These are phyloP conservation scores for Pezicula rhizophila DNA, from an alignment of 2,329 filamentous ascomycete genomes.

Conservation along the genomic window DNA sequence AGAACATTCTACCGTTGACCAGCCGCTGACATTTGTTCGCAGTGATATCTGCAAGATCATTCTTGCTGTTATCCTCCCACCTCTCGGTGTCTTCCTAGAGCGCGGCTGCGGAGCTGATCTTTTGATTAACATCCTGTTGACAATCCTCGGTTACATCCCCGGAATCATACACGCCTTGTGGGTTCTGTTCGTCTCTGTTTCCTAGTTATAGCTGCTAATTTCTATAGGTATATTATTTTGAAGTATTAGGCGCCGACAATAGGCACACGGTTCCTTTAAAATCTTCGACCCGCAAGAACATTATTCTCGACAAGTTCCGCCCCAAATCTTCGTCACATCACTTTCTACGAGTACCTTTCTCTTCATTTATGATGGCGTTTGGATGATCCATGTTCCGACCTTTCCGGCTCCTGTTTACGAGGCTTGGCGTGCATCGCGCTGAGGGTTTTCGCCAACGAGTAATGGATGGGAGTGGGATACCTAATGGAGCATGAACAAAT, in stretches of 20 bases:
- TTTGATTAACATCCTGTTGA: constrained; percentile 88
- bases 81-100: constrained; percentile 91
- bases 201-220: background rate
- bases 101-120: constrained; percentile 81
- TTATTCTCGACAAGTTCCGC: background rate
- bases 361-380: background rate
- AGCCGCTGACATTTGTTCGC: constrained; percentile 16
- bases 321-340: background rate
- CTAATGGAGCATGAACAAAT: background rate
- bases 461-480: background rate
- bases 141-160: constrained; percentile 64
- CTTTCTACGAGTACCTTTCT: background rate
- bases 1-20: background rate
- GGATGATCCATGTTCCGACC: constrained; percentile 1
- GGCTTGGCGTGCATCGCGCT: background rate
- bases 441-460: too few species aligned
- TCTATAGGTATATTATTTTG: background rate
- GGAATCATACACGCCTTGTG: constrained; percentile 92
- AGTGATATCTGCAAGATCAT: constrained; percentile 78
- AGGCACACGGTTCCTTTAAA: too few species aligned
- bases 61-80: constrained; percentile 83
- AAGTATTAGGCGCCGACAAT: too few species aligned
- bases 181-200: constrained; percentile 54
- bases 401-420: background rate
- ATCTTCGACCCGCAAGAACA: too few species aligned